Conservation (phyloP, 1,139 yeast genomes). For the Lizanozyma gosingica region DNA sequence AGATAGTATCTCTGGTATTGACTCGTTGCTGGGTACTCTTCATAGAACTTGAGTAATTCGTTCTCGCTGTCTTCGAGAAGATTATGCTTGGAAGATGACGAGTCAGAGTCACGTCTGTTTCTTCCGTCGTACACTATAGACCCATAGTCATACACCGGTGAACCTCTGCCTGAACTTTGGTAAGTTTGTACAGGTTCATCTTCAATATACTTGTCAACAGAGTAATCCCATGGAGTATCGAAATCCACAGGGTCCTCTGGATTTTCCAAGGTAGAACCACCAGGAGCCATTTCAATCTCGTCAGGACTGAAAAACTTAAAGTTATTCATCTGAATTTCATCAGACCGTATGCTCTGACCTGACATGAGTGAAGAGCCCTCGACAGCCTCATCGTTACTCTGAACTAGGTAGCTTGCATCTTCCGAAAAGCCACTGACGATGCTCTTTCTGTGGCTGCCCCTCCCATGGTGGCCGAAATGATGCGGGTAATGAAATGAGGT, state of each 20-base stretch:
- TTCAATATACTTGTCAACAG: constrained; percentile 38
- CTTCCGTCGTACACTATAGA: constrained; percentile 24
- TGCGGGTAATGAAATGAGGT: constrained; percentile 77
- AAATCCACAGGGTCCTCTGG: constrained; percentile 47
- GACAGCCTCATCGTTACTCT: constrained; percentile 13
- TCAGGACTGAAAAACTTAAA: constrained; percentile 78
- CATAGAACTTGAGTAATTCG: constrained; percentile 11
- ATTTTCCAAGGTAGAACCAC: constrained; percentile 71
- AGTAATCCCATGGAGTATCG: constrained; percentile 63
- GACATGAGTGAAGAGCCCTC: constrained; percentile 23
- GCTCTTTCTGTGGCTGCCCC: constrained; percentile 22
- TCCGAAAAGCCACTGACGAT: constrained; percentile 26
- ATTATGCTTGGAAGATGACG: constrained; percentile 5
- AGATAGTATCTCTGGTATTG: constrained; percentile 75
- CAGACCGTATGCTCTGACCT: constrained; percentile 19
- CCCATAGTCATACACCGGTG: constrained; percentile 28
- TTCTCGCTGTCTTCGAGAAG: constrained; percentile 8
- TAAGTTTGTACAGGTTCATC: constrained; percentile 15
- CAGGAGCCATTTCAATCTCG: constrained; percentile 81
- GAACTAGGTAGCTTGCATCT: not conserved
- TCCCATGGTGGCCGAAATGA: constrained; percentile 29
- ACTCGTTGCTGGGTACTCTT: constrained; percentile 35
- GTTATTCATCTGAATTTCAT: constrained; percentile 25
- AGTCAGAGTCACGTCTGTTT: constrained; percentile 20
- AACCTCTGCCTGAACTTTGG: constrained; percentile 18